Conservation (phyloP, 768 basidiomycete genomes). For the Suillus hirtellus region DNA sequence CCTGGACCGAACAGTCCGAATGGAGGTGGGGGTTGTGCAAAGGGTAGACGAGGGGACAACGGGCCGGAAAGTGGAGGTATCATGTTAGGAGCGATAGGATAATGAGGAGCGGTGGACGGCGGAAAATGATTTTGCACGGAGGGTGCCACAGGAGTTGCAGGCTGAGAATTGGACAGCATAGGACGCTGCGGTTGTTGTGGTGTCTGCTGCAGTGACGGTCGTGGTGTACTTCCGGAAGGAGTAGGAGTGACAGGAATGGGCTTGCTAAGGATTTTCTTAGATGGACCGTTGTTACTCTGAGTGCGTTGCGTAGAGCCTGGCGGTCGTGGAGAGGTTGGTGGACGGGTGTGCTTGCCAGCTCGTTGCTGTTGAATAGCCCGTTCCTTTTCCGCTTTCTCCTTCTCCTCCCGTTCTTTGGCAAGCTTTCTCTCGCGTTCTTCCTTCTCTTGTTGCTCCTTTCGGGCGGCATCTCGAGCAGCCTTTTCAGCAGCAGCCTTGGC, state of each 20-base stretch:
- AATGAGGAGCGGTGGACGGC: slow-evolving; percentile 51
- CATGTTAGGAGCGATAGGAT: slow-evolving; percentile 41
- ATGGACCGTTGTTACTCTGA: slow-evolving; percentile 43
- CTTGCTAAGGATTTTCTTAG: slow-evolving; percentile 68
- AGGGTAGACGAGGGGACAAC: slow-evolving; percentile 57
- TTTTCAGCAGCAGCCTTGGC: slow-evolving; percentile 52
- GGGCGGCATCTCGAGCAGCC: slow-evolving; percentile 38
- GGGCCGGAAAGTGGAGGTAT: slow-evolving; percentile 39
- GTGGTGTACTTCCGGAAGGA: slow-evolving; percentile 25
- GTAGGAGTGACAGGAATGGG: slow-evolving; percentile 22
- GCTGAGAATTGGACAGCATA: slow-evolving; percentile 41
- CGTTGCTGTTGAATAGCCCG: slow-evolving; percentile 48
- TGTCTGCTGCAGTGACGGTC: slow-evolving; percentile 31
- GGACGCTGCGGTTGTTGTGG: slow-evolving; percentile 40
- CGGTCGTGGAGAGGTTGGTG: slow-evolving; percentile 52
- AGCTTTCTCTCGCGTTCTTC: slow-evolving; percentile 69
- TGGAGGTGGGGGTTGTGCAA: slow-evolving; percentile 43
- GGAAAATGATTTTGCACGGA: slow-evolving; percentile 39
- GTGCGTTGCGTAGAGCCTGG: slow-evolving; percentile 51
- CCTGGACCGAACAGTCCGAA: slow-evolving; percentile 50
- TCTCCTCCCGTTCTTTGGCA: slow-evolving; percentile 64
- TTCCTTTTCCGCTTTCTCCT: slow-evolving; percentile 54
- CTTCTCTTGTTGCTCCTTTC: slow-evolving; percentile 53
- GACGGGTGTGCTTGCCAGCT: slow-evolving; percentile 45
- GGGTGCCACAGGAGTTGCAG: slow-evolving; percentile 43